Evolutionary conservation across 495 filamentous ascomycete species (phyloP).

Genomic region (Penicillium diatomitis): DNA sequence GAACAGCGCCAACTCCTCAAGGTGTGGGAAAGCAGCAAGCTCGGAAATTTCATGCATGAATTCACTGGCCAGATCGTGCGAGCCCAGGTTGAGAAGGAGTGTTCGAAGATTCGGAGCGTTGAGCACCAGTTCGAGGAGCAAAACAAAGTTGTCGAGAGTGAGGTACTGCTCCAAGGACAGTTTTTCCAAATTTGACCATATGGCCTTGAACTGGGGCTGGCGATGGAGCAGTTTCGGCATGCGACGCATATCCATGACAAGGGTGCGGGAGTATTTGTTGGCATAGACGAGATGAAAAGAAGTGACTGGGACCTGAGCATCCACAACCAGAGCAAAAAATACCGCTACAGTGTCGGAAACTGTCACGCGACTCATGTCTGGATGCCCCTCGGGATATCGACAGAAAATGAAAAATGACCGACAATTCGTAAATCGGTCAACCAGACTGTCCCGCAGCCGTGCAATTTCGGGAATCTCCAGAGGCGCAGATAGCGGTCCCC

Average conservation of each 20-base stretch:
- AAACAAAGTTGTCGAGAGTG: slow-evolving; percentile 20
- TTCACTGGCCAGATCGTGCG: slow-evolving; percentile 16
- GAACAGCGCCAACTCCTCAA: slow-evolving; percentile 17
- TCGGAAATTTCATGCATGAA: slow-evolving; percentile 22
- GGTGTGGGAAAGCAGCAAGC: slow-evolving; percentile 8
- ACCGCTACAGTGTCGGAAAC: slow-evolving; percentile 19
- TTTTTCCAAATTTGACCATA: slow-evolving; percentile 18
- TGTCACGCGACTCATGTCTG: slow-evolving; percentile 17
- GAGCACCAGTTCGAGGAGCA: slow-evolving; percentile 19
- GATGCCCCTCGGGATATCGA: slow-evolving; percentile 22
- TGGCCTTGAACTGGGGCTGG: slow-evolving; percentile 16
- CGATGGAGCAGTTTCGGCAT: slow-evolving; percentile 20
- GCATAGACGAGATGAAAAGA: slow-evolving; percentile 22
- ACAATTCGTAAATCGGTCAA: slow-evolving; percentile 12
- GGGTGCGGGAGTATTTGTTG: slow-evolving; percentile 15
- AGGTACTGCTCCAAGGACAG: slow-evolving; percentile 20
- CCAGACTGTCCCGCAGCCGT: slow-evolving; percentile 14
- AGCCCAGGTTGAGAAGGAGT: slow-evolving; percentile 16
- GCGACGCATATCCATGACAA: slow-evolving; percentile 27
- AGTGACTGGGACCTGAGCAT: slow-evolving; percentile 12
- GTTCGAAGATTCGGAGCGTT: slow-evolving; percentile 16
- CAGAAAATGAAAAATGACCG: slow-evolving; percentile 24
- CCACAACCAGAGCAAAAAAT: slow-evolving; percentile 18
- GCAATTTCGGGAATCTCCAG: slow-evolving; percentile 14
- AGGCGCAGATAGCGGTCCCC: slow-evolving; percentile 16